A percentile compares a stretch with the other conserved stretches of the same genome.
phyloP scores from a whole-genome alignment of 2,329 filamentous ascomycete species.

The Aspergillus luchuensis region DNA sequence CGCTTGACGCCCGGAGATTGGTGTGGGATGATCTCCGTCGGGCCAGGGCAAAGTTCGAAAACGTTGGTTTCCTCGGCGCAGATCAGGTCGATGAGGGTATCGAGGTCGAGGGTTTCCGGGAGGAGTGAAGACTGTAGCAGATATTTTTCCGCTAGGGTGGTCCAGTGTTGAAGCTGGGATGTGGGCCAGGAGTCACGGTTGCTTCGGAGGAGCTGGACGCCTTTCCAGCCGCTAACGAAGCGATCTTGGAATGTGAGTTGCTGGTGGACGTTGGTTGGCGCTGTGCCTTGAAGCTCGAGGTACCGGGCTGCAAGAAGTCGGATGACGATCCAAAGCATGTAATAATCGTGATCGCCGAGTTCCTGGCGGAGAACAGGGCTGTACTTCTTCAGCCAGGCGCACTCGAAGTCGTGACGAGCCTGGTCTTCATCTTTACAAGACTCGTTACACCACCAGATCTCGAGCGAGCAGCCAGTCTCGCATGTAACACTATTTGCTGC shows the following conservation, averaged over 20 bases:
- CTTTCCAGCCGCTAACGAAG: background rate
- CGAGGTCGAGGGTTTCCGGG: background rate
- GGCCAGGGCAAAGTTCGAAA: background rate
- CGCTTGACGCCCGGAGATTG: background rate
- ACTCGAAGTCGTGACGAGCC: background rate
- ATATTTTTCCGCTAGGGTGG: background rate
- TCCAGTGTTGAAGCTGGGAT: background rate
- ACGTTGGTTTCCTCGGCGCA: background rate
- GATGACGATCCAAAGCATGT: constrained; percentile 4
- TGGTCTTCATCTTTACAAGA: background rate
- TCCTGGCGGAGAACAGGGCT: background rate
- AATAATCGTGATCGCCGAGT: constrained; percentile 1
- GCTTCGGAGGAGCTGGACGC: background rate
- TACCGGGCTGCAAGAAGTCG: background rate
- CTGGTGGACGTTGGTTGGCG: background rate
- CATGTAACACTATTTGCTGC: background rate
- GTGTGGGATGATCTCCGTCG: background rate
- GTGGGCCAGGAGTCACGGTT: background rate
- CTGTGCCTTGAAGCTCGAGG: background rate
- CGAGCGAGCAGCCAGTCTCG: background rate
- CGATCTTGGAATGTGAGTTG: background rate
- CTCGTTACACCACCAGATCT: background rate
- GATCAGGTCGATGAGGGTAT: background rate
- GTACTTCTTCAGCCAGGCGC: background rate
- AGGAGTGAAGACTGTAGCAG: background rate